These are phyloP conservation scores for Takakia lepidozioides DNA, from an alignment of 225 moss, liverwort and hornwort species.

Conservation along the genomic window DNA sequence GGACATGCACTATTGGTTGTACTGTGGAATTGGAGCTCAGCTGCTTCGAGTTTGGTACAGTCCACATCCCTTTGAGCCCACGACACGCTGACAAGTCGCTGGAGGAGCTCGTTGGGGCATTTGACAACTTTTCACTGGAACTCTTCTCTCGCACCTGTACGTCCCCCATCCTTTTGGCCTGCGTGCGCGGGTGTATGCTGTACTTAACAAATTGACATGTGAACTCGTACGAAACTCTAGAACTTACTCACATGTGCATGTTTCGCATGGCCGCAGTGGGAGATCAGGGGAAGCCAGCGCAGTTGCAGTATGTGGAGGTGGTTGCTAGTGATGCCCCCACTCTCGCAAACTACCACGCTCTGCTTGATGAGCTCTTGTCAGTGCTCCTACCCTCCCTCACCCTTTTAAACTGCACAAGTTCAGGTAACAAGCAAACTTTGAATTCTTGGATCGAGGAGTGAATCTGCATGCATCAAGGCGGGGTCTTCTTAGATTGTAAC, in stretches of 20 bases:
- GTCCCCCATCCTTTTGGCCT: not conserved
- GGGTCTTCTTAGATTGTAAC: too few species aligned
- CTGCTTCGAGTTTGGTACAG: constrained; percentile 62
- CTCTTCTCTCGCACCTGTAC: constrained; percentile 43
- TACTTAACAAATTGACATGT: too few species aligned
- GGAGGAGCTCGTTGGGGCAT: constrained; percentile 43
- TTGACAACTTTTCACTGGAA: constrained; percentile 54
- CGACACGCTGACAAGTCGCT: constrained; percentile 35
- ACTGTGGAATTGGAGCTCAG: too few species aligned
- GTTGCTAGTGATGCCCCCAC: constrained; percentile 28
- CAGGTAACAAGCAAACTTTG: too few species aligned
- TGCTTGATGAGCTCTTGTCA: constrained; percentile 51
- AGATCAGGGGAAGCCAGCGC: constrained; percentile 40
- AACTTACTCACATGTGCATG: too few species aligned
- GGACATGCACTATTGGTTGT: too few species aligned
- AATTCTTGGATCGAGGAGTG: too few species aligned
- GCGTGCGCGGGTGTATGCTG: too few species aligned
- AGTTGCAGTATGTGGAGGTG: constrained; percentile 52
- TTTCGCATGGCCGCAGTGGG: constrained; percentile 40
- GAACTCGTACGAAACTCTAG: too few species aligned
- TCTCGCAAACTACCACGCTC: constrained; percentile 39
- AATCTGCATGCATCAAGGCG: too few species aligned
- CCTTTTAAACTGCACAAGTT: too few species aligned
- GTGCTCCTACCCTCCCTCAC: constrained; percentile 4
- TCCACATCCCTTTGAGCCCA: constrained; percentile 40